Evolutionary conservation across 2,329 filamentous ascomycete species (phyloP), one percentile per base, ranked within the genome.

Genomic region (Tothia fuscella): DNA sequence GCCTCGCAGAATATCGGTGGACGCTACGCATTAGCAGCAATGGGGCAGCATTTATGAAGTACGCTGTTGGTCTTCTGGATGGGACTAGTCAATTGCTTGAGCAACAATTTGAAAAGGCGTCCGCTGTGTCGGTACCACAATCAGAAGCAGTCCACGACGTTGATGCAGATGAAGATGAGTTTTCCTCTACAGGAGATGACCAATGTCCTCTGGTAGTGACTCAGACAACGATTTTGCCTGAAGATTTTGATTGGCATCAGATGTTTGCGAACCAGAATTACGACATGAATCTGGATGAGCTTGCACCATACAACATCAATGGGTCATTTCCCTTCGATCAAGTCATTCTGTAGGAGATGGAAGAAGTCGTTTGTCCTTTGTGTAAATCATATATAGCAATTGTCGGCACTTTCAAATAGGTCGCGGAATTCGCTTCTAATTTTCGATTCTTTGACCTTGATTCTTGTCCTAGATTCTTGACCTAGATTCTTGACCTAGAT

Each of bases 1-100:
- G 57, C 31, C 47, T 66, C 5, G 61, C 61, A 26, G 61, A 63
- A 41, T 63, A 62, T 44, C 53, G 59, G 33, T 66, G 62, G 62
- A 56, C 53, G 2, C 48, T 66, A 32, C 60, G 62, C 22, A 53
- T 66, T 26, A 62, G 58, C 16, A 58, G 58, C 21, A 64, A 62
- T 40, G 57, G 61, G 1, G 62, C 64, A 9, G 58, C 58, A 21
- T 66, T 67, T 41, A 60, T 66, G 47, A 41, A 41, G 21, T 35
- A 41, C 20, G 39, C 22, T 20, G 39, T 41, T 19, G 30, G 22
- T n/a, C 22, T 33, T 10, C 30, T 41, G 10, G 39, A 41, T 32
- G 19, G 29, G 5, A 32, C 19, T 21, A 25, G 39, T 16, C 39
- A 41, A 21, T 25, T 41, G 9, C 28, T 41, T 6, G 39, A 41